These are phyloP conservation scores for Tylopilus subfusipes DNA, from an alignment of 768 basidiomycete species.

Conservation along the genomic window DNA sequence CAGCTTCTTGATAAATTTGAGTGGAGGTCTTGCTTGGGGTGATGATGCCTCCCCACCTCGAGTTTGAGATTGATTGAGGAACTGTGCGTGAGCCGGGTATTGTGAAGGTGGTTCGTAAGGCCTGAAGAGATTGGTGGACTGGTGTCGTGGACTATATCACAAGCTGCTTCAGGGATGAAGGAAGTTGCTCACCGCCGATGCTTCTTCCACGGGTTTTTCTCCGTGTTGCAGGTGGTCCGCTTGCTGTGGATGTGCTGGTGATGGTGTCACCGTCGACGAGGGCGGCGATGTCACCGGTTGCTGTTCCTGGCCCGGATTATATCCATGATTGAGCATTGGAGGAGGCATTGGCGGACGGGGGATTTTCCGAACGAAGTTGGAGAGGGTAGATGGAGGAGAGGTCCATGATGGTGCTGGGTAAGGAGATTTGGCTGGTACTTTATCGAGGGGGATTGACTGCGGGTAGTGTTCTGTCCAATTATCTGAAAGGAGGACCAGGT, in stretches of 20 bases:
- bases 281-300: background rate
- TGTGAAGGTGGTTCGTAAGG: constrained; percentile 27
- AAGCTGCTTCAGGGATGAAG: background rate
- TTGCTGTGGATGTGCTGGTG: background rate
- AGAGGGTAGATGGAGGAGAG: constrained; percentile 15
- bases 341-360: constrained; percentile 11
- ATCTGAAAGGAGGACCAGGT: constrained; percentile 13
- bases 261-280: background rate
- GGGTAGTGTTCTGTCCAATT: constrained; percentile 29
- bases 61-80: background rate
- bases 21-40: background rate
- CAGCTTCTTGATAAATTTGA: constrained; percentile 25
- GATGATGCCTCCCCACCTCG: background rate
- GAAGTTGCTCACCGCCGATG: constrained; percentile 2
- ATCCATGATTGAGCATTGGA: background rate
- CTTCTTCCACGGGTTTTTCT: background rate
- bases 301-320: background rate
- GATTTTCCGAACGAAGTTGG: constrained; percentile 22
- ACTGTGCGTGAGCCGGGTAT: constrained; percentile 14
- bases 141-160: background rate
- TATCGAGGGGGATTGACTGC: background rate
- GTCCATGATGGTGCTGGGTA: constrained; percentile 28
- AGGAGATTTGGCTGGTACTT: constrained; percentile 22
- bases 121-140: constrained; percentile 20
- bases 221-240: background rate